Evolutionary conservation across 495 filamentous ascomycete species (phyloP).

Genomic region (Patellaria atrata): DNA sequence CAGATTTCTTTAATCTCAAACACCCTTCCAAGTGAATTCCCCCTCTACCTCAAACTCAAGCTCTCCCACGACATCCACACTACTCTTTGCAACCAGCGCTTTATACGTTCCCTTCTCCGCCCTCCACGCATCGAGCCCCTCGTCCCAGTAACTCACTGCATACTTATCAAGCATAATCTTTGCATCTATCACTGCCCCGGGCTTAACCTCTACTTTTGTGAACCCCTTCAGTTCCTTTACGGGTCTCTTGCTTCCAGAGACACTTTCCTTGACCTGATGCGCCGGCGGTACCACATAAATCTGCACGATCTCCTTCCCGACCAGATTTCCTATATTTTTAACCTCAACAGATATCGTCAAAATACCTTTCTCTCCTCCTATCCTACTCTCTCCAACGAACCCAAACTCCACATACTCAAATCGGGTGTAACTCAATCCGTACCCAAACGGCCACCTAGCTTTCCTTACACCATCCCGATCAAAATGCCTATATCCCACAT

Average conservation of each 20-base stretch:
- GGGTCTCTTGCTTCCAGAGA: slow-evolving; percentile 4
- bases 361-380: background rate
- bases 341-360: slow-evolving; percentile 6
- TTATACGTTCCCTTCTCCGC: slow-evolving; percentile 10
- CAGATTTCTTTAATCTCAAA: too few species aligned
- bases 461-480: slow-evolving; percentile 5
- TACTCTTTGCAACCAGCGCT: slow-evolving; percentile 6
- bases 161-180: slow-evolving; percentile 6
- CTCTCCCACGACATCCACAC: slow-evolving; percentile 1
- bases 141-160: slow-evolving; percentile 14
- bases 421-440: slow-evolving; percentile 14
- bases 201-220: background rate
- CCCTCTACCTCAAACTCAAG: slow-evolving; percentile 4
- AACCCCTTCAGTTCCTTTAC: slow-evolving; percentile 1
- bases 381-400: background rate
- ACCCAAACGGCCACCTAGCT: slow-evolving; percentile 13
- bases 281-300: slow-evolving; percentile 11
- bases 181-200: slow-evolving; percentile 2
- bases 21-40: too few species aligned
- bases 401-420: too few species aligned
- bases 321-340: slow-evolving; percentile 5
- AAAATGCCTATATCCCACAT: slow-evolving; percentile 16
- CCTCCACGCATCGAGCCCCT: slow-evolving; percentile 5
- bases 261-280: slow-evolving; percentile 13
- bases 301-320: slow-evolving; percentile 14